A percentile compares a stretch with the other conserved stretches of the same genome.
phyloP scores from a whole-genome alignment of 2,329 filamentous ascomycete genomes.

The Claviceps maximensis region DNA sequence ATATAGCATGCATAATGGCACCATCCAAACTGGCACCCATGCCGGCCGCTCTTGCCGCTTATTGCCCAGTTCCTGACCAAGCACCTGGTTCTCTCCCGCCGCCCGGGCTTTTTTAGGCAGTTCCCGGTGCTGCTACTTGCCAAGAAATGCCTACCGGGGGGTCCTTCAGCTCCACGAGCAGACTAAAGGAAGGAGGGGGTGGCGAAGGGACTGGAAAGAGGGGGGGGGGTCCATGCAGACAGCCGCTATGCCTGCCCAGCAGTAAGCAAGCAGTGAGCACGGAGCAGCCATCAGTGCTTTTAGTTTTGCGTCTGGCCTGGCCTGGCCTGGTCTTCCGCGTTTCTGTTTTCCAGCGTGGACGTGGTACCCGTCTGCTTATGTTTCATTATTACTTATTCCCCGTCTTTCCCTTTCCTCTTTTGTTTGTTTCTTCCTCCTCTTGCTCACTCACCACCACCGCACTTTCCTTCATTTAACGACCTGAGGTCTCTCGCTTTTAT shows the following conservation, averaged over 20 bases:
- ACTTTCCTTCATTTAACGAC: constrained; percentile 7
- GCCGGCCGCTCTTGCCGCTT: neutral
- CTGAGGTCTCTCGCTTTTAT: constrained; percentile 5
- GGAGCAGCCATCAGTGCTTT: neutral
- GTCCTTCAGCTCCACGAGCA: neutral
- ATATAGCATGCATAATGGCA: neutral
- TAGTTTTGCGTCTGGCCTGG: neutral
- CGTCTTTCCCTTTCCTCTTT: neutral
- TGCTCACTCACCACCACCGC: constrained; percentile 1
- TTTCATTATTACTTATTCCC: neutral
- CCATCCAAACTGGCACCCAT: neutral
- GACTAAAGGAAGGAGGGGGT: neutral
- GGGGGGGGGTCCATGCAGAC: neutral
- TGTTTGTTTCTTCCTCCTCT: neutral
- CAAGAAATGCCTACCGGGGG: neutral
- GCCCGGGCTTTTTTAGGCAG: neutral
- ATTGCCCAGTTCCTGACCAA: neutral
- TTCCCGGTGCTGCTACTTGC: neutral
- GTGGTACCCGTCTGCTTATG: too few species aligned
- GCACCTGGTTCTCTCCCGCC: neutral
- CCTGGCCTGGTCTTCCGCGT: too few species aligned
- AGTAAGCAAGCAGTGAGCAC: neutral
- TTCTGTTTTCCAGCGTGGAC: too few species aligned
- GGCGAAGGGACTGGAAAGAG: too few species aligned
- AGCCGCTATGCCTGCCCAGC: neutral